Evolutionary conservation across 1,284 basidiomycete genomes (phyloP).

Genomic region (Sanghuangporus weigelae): DNA sequence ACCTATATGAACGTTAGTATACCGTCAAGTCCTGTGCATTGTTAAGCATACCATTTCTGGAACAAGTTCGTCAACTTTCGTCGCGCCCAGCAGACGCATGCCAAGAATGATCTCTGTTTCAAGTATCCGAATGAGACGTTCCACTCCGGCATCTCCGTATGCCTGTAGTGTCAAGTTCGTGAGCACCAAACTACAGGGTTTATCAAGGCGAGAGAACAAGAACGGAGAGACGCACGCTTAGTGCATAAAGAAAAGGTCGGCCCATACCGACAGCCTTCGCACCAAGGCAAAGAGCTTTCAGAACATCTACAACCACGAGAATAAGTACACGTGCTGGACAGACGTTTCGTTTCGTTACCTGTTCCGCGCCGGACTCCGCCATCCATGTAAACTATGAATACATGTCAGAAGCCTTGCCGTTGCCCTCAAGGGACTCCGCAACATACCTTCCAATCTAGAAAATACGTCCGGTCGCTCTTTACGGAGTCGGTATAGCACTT

Average conservation of each 20-base stretch:
- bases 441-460: conserved; percentile 56
- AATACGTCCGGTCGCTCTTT: conserved; percentile 75
- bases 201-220: not conserved
- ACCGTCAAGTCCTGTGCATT: not conserved
- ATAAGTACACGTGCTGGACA: not conserved
- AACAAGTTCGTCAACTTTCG: conserved; percentile 61
- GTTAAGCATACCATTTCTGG: conserved; percentile 67
- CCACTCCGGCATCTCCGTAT: conserved; percentile 79
- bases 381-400: conserved; percentile 75
- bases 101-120: conserved; percentile 77
- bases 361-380: conserved; percentile 85
- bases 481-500: conserved; percentile 71
- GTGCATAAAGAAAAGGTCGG: conserved; percentile 86
- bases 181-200: conserved; percentile 12
- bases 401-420: not conserved
- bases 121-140: conserved; percentile 68
- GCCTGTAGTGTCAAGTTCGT: conserved; percentile 39
- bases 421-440: not conserved
- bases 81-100: conserved; percentile 78
- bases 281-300: conserved; percentile 90
- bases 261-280: conserved; percentile 89
- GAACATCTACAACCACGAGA: conserved; percentile 48
- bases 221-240: conserved; percentile 52
- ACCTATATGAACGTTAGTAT: not conserved
- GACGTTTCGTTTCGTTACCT: conserved; percentile 35